Evolutionary conservation across 345 rosid species (phyloP).

Genomic region (Boechera retrofracta): DNA sequence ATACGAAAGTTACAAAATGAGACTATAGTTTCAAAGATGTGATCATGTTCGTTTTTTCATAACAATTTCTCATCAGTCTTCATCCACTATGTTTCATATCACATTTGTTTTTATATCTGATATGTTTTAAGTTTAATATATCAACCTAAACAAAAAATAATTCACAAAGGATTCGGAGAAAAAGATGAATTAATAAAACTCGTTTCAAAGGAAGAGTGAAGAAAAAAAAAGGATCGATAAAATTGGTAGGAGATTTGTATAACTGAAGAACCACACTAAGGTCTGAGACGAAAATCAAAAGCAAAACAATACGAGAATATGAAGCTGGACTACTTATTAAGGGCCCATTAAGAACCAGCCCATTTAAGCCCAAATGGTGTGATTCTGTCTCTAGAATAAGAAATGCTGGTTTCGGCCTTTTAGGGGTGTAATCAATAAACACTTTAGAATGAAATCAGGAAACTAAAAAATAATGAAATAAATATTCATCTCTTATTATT

Average conservation of each 20-base stretch:
- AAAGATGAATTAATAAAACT: not conserved
- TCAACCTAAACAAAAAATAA: too few relatives aligned
- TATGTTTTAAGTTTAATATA: not conserved
- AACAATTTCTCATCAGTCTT: too few relatives aligned
- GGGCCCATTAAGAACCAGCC: not conserved
- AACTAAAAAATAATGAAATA: not conserved
- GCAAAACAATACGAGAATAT: not conserved
- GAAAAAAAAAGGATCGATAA: not conserved
- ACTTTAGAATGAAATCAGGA: not conserved
- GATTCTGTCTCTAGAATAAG: not conserved
- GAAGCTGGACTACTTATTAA: not conserved
- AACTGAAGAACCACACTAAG: not conserved
- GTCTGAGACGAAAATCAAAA: not conserved
- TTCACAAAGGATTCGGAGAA: not conserved
- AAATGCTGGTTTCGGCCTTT: not conserved
- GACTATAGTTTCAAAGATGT: too few relatives aligned
- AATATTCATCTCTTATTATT: conserved; percentile 15
- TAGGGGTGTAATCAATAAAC: not conserved
- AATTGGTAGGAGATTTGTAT: not conserved
- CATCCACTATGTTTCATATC: too few relatives aligned
- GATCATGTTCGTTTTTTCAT: too few relatives aligned
- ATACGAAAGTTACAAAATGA: too few relatives aligned
- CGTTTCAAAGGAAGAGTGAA: too few relatives aligned
- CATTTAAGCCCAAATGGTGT: not conserved
- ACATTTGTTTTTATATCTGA: not conserved